A percentile compares a stretch with the other conserved stretches of the same genome.
phyloP scores from a whole-genome alignment of 768 basidiomycete genomes.

The Inosperma sp. region DNA sequence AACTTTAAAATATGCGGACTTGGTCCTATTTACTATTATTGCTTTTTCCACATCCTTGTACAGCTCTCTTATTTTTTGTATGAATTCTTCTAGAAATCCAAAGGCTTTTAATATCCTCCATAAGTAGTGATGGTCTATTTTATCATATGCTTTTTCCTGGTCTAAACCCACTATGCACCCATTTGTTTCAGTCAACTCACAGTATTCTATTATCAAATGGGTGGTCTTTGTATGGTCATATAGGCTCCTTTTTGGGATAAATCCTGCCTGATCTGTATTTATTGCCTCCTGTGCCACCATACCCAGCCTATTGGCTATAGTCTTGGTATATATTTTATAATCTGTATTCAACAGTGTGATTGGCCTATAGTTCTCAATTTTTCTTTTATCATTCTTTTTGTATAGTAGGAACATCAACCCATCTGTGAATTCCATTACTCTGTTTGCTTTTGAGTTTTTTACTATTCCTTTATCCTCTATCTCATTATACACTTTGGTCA shows the following conservation, averaged over 20 bases:
- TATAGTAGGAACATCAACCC: constrained; percentile 41
- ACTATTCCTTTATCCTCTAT: constrained; percentile 25
- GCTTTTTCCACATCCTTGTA: constrained; percentile 29
- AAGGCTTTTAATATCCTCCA: constrained; percentile 20
- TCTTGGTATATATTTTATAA: constrained; percentile 33
- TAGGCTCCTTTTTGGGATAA: constrained; percentile 32
- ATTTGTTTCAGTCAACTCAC: constrained; percentile 23
- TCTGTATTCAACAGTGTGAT: constrained; percentile 36
- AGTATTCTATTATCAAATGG: constrained; percentile 22
- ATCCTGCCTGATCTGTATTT: constrained; percentile 37
- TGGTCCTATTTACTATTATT: constrained; percentile 32
- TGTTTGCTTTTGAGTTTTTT: too few species aligned
- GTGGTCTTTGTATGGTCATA: constrained; percentile 22
- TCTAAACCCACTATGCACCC: too few species aligned
- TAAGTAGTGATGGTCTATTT: constrained; percentile 18
- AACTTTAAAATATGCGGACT: constrained; percentile 24
- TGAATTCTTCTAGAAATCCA: too few species aligned
- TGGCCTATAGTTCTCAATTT: constrained; percentile 35
- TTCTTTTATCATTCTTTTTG: constrained; percentile 34
- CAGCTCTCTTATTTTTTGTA: constrained; percentile 14
- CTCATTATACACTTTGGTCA: constrained; percentile 22
- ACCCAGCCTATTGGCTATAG: constrained; percentile 18
- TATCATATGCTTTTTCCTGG: too few species aligned
- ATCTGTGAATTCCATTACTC: constrained; percentile 17
- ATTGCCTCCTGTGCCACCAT: constrained; percentile 18